These are phyloP conservation scores for Salix exigua DNA, from an alignment of 345 rosid species.

Conservation along the genomic window DNA sequence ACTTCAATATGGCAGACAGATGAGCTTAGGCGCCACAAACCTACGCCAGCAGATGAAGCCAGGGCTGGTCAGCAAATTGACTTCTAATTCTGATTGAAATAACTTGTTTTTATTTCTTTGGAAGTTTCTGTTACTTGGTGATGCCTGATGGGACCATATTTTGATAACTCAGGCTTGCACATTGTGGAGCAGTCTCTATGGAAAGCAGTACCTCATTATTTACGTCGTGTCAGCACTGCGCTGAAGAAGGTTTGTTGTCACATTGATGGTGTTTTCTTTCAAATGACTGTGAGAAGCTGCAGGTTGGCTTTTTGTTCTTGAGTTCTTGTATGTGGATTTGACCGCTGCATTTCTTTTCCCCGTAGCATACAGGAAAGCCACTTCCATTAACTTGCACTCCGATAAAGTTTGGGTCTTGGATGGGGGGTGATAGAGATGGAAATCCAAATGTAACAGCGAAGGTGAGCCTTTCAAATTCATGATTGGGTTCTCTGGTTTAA, in stretches of 20 bases:
- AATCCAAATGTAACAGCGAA: conserved; percentile 91
- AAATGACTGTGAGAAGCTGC: not conserved
- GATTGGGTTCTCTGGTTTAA: not conserved
- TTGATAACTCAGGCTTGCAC: conserved; percentile 58
- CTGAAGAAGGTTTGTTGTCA: conserved; percentile 58
- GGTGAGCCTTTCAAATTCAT: conserved; percentile 36
- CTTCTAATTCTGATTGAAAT: conserved; percentile 5
- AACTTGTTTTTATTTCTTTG: conserved; percentile 2
- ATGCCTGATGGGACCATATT: not conserved
- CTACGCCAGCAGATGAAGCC: conserved; percentile 94
- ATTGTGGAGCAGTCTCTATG: conserved; percentile 98
- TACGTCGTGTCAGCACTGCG: conserved; percentile 90
- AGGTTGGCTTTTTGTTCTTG: not conserved
- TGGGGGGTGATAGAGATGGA: conserved; percentile 99
- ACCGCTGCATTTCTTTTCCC: not conserved
- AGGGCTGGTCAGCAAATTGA: conserved; percentile 58
- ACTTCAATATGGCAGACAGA: conserved; percentile 94
- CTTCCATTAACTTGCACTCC: conserved; percentile 92
- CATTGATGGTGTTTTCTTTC: conserved; percentile 12
- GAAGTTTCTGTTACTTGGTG: not conserved
- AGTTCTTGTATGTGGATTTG: conserved; percentile 9
- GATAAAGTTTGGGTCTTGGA: conserved; percentile 91
- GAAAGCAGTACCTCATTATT: conserved; percentile 89
- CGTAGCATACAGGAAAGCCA: conserved; percentile 72
- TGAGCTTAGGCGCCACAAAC: conserved; percentile 92